Evolutionary conservation across 345 rosid species (phyloP).

Genomic region (Ricinus communis): DNA sequence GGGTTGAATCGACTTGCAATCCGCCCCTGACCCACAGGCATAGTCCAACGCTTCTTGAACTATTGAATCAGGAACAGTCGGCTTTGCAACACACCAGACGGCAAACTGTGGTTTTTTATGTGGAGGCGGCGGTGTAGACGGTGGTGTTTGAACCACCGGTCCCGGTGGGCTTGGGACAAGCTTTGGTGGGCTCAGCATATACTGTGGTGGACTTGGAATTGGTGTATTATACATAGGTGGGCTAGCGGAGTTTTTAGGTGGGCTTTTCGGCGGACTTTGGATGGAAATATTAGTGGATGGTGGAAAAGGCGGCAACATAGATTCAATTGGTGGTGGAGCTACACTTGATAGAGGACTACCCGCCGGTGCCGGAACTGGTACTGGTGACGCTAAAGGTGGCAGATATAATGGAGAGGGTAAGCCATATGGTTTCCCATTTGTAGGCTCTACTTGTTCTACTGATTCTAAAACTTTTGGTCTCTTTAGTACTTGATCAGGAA

Average conservation of each 20-base stretch:
- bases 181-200: conserved; percentile 22
- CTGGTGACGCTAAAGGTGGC: conserved; percentile 27
- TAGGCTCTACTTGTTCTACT: not conserved
- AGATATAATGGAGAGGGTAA: conserved; percentile 15
- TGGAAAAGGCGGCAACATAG: conserved; percentile 5
- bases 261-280: conserved; percentile 14
- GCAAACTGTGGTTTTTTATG: conserved; percentile 18
- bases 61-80: conserved; percentile 32
- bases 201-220: not conserved
- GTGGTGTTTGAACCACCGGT: too few species aligned
- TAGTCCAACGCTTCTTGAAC: conserved; percentile 48
- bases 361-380: conserved; percentile 25
- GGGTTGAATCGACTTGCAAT: conserved; percentile 42
- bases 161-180: conserved; percentile 23
- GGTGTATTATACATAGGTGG: not conserved
- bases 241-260: too few species aligned
- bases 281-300: not conserved
- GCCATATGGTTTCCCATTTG: conserved; percentile 9
- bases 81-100: conserved; percentile 52
- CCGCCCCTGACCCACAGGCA: conserved; percentile 51
- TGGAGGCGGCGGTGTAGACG: not conserved
- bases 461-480: not conserved
- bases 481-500: not conserved
- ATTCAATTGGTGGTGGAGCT: conserved; percentile 9
- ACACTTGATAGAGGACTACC: conserved; percentile 13